Percentiles rank a stretch among this genome's conserved stretches.
phyloP scores from a whole-genome alignment of 805 yeast genomes.

The Ogataea nitratoaversa region DNA sequence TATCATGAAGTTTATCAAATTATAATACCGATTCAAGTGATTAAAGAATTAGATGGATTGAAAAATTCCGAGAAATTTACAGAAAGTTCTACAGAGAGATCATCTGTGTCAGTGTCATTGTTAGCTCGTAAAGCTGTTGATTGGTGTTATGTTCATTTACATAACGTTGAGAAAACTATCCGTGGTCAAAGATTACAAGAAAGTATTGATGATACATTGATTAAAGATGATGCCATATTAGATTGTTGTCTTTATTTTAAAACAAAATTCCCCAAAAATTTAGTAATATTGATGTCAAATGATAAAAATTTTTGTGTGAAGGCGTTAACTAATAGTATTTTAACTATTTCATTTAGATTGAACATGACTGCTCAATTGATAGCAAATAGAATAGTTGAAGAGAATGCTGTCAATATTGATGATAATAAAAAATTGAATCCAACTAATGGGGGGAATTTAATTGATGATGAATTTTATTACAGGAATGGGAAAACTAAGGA shows the following conservation, averaged over 20 bases:
- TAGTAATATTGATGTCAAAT: conserved; percentile 68
- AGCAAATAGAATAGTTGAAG: conserved; percentile 36
- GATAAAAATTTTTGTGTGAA: conserved; percentile 80
- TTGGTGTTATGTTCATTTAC: conserved; percentile 67
- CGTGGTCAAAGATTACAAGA: conserved; percentile 64
- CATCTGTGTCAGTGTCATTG: conserved; percentile 30
- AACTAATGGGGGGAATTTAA: conserved; percentile 4
- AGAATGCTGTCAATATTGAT: conserved; percentile 15
- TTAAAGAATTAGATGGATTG: conserved; percentile 79
- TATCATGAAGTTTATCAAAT: conserved; percentile 43
- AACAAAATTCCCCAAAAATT: conserved; percentile 26
- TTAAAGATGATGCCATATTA: conserved; percentile 76
- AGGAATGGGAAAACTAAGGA: background rate
- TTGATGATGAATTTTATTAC: conserved; percentile 5
- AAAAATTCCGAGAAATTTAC: conserved; percentile 38
- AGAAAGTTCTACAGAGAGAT: no score
- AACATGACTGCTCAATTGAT: conserved; percentile 43
- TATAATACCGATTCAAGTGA: conserved; percentile 66
- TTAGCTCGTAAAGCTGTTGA: conserved; percentile 68
- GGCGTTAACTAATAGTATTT: conserved; percentile 61
- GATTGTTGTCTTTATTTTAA: conserved; percentile 76
- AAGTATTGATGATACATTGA: conserved; percentile 38
- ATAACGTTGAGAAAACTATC: conserved; percentile 45
- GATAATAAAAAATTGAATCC: background rate
- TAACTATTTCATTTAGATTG: conserved; percentile 55